phyloP scores from a whole-genome alignment of 805 yeast genomes.

The Starmerella asiatica region DNA sequence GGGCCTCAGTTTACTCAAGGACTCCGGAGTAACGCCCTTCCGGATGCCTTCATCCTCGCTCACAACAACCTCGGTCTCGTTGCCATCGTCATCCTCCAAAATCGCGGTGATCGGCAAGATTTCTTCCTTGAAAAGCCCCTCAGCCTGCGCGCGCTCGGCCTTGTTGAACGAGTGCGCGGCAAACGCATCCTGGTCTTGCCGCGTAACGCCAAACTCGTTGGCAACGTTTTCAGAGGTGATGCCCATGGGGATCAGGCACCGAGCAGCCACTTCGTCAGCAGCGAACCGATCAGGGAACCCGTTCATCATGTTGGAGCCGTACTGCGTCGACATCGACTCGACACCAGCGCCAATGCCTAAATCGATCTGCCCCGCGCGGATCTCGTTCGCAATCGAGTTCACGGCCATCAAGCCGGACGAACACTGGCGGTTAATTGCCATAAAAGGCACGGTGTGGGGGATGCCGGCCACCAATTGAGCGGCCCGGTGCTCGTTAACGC shows the following conservation, averaged over 20 bases:
- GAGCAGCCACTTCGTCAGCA: conserved; percentile 38
- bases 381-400: conserved; percentile 79
- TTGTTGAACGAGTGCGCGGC: conserved; percentile 77
- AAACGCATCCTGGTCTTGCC: conserved; percentile 71
- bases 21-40: conserved; percentile 64
- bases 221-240: conserved; percentile 89
- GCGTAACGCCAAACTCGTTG: conserved; percentile 43
- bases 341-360: conserved; percentile 88
- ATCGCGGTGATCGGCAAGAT: conserved; percentile 67
- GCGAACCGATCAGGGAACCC: conserved; percentile 36
- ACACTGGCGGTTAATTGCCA: conserved; percentile 86
- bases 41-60: conserved; percentile 84
- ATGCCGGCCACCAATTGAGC: conserved; percentile 85
- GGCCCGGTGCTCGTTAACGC: conserved; percentile 88
- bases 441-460: conserved; percentile 64
- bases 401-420: conserved; percentile 88
- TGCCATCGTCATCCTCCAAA: conserved; percentile 44
- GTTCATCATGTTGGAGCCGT: conserved; percentile 67
- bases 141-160: conserved; percentile 60
- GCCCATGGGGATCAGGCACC: conserved; percentile 92
- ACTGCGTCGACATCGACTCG: conserved; percentile 84
- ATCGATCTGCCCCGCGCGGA: conserved; percentile 73
- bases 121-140: conserved; percentile 75
- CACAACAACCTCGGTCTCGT: conserved; percentile 38
- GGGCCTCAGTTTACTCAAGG: conserved; percentile 64